These are phyloP conservation scores for Fusarium chlamydosporum DNA, from an alignment of 2,329 filamentous ascomycete species.

Conservation along the genomic window DNA sequence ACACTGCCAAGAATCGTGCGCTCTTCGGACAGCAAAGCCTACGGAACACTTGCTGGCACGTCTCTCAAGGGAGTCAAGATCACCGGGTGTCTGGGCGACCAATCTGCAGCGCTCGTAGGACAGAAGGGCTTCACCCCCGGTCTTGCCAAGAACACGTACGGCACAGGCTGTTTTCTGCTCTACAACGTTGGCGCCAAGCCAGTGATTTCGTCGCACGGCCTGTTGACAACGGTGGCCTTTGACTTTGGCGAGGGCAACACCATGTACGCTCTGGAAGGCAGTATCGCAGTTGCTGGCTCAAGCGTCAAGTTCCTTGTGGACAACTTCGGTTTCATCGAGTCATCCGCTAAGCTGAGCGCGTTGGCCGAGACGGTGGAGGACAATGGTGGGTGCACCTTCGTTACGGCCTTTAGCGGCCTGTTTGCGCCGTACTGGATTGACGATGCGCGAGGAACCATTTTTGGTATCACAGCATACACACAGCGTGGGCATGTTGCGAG, in stretches of 20 bases:
- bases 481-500: slow-evolving; percentile 82
- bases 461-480: slow-evolving; percentile 83
- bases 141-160: slow-evolving; percentile 87
- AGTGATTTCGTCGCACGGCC: slow-evolving; percentile 81
- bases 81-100: slow-evolving; percentile 84
- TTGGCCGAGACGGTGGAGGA: slow-evolving; percentile 69
- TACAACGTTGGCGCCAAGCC: slow-evolving; percentile 87
- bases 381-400: slow-evolving; percentile 82
- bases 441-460: slow-evolving; percentile 83
- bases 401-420: slow-evolving; percentile 84
- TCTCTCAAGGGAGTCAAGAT: slow-evolving; percentile 77
- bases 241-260: slow-evolving; percentile 77
- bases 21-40: slow-evolving; percentile 78
- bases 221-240: slow-evolving; percentile 83
- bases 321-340: slow-evolving; percentile 69
- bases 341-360: slow-evolving; percentile 61
- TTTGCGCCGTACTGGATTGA: slow-evolving; percentile 91
- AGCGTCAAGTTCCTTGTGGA: slow-evolving; percentile 78
- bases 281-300: slow-evolving; percentile 81
- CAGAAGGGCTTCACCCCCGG: slow-evolving; percentile 83
- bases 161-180: slow-evolving; percentile 86
- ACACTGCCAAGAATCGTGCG: slow-evolving; percentile 82
- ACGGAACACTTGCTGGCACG: slow-evolving; percentile 74
- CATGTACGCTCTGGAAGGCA: slow-evolving; percentile 82
- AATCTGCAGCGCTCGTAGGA: slow-evolving; percentile 84